Percentiles rank a stretch among this genome's conserved stretches.
phyloP scores from a whole-genome alignment of 2,329 filamentous ascomycete genomes.

The Colletotrichum brevisporum region DNA sequence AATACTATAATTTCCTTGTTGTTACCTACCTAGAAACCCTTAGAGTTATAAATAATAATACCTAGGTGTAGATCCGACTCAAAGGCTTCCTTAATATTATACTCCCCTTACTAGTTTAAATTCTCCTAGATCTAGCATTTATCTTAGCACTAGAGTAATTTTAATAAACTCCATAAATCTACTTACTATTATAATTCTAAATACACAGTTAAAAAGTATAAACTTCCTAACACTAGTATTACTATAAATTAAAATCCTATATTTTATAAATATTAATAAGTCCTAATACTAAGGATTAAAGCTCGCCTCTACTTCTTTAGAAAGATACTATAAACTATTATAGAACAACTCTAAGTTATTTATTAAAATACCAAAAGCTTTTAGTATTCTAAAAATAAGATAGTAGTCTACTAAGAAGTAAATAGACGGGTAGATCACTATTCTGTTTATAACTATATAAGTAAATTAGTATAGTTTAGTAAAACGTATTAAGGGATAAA shows the following conservation, averaged over 20 bases:
- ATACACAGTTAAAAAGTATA: slow-evolving; percentile 47
- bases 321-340: neutral
- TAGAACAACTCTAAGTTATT: slow-evolving; percentile 9
- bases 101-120: slow-evolving; percentile 44
- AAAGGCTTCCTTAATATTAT: slow-evolving; percentile 47
- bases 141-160: neutral
- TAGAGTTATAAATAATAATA: slow-evolving; percentile 47
- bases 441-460: slow-evolving; percentile 16
- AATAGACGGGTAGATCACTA: slow-evolving; percentile 31
- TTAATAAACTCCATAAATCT: no score
- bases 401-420: slow-evolving; percentile 37
- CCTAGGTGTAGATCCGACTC: slow-evolving; percentile 46
- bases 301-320: neutral
- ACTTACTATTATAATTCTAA: slow-evolving; percentile 43
- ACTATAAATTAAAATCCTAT: slow-evolving; percentile 46
- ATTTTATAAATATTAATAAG: slow-evolving; percentile 8
- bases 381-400: slow-evolving; percentile 10
- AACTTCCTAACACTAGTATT: slow-evolving; percentile 48
- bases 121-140: slow-evolving; percentile 43
- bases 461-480: neutral
- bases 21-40: slow-evolving; percentile 46
- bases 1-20: slow-evolving; percentile 44
- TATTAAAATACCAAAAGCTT: slow-evolving; percentile 1
- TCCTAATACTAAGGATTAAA: slow-evolving; percentile 8
- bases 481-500: no score